Percentiles rank a stretch among this genome's conserved stretches.
phyloP scores from a whole-genome alignment of 2,329 filamentous ascomycete species.

The Aspergillus eucalypticola region DNA sequence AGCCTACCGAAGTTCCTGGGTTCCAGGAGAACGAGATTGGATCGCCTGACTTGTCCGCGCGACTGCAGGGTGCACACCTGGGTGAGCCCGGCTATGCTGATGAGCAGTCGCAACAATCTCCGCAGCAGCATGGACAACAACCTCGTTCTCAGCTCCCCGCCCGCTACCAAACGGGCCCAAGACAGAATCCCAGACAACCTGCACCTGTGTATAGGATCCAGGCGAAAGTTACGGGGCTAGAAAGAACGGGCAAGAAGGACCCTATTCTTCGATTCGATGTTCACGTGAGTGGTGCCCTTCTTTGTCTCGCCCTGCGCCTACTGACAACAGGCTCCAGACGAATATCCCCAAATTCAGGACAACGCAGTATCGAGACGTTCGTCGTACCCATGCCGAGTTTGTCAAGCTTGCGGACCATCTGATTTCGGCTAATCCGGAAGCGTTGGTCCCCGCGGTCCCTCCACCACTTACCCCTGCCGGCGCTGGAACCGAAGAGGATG shows the following conservation, averaged over 20 bases:
- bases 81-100: conserved; percentile 39
- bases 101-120: conserved; percentile 42
- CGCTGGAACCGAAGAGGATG: conserved; percentile 94
- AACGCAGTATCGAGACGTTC: conserved; percentile 96
- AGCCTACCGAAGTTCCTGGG: conserved; percentile 20
- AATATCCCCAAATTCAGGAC: conserved; percentile 98
- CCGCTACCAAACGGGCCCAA: conserved; percentile 49
- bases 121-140: conserved; percentile 38
- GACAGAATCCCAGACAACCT: conserved; percentile 44
- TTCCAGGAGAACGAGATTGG: conserved; percentile 25
- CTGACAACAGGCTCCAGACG: conserved; percentile 60
- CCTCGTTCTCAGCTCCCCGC: conserved; percentile 47
- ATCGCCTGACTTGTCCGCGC: conserved; percentile 49
- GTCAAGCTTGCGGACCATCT: conserved; percentile 94
- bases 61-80: conserved; percentile 43
- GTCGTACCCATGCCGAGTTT: conserved; percentile 93
- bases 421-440: conserved; percentile 95
- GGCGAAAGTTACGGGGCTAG: conserved; percentile 90
- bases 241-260: conserved; percentile 92
- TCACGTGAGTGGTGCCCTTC: conserved; percentile 64
- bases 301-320: not conserved
- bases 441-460: conserved; percentile 89
- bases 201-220: conserved; percentile 80
- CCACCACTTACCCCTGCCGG: conserved; percentile 93
- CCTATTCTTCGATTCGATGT: conserved; percentile 94